Evolutionary conservation across 1,139 yeast species (phyloP), one percentile per base, ranked within the genome.

Genomic region (Scheffersomyces titani): DNA sequence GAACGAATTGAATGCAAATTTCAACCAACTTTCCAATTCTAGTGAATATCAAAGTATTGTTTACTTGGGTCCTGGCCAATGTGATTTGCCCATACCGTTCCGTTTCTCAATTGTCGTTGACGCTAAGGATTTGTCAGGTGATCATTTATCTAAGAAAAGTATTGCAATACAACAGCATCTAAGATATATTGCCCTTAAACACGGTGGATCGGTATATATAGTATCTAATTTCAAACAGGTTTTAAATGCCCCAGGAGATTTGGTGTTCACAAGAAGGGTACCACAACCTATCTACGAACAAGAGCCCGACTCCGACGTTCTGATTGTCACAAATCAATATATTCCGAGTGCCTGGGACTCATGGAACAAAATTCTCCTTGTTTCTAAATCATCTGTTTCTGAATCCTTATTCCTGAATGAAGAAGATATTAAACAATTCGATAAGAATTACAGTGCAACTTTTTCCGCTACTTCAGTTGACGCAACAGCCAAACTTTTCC

Each of bases 291-390:
- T 62, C 6, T 59, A 57, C 21, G 57, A 51, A 6, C 55, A 56
- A 9, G 57, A 61, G 4, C 36, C 57, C 13, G 22, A 53, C 24
- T 49, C 51, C 16, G 53, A 52, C 44, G 49, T 50, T 19, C 53
- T 52, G 5, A 16, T 52, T n/a, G 49, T 52, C 18, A 52, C 62
- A 44, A 54, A 56, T 19, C 67, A 87, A 19, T 65, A 75, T 45
- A 77, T 89, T 1, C 87, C 88, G 0, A 56, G 61, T 11, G 83
- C 81, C 0, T 74, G 81, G 72, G 92, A 87, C 60, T 71, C 85
- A 3, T 75, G 80, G 76, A 73, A 75, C 21, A 81, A 84, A 60
- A 85, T 87, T 22, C 63, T 71, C 18, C 72, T 86, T 0, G 62
- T 85, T 30, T 77, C 82, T 6, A 73, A 71, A 52, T 65, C 80